Percentiles rank a stretch among this genome's conserved stretches.
These are phyloP conservation scores for Baorangia bicolor DNA, from an alignment of 768 basidiomycete genomes.

Conservation along the genomic window DNA sequence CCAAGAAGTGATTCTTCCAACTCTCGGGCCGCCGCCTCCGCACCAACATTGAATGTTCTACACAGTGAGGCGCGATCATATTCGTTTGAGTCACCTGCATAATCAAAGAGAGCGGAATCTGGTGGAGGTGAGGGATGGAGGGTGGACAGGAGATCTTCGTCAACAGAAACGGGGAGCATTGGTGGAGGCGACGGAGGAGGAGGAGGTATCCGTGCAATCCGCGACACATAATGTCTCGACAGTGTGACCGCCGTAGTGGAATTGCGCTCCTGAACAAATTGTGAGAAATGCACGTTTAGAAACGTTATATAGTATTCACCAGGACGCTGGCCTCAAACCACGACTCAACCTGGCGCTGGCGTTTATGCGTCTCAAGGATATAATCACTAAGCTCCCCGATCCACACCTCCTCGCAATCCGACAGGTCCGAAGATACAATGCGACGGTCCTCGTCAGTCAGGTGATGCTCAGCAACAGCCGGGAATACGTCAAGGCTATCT, in stretches of 20 bases:
- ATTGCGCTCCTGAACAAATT: constrained; percentile 62
- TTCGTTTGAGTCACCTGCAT: constrained; percentile 23
- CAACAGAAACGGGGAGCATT: constrained; percentile 28
- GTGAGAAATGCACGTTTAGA: neutral
- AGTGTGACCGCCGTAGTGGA: constrained; percentile 49
- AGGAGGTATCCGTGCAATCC: constrained; percentile 46
- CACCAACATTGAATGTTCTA: constrained; percentile 29
- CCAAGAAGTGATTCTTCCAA: constrained; percentile 57
- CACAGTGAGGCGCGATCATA: constrained; percentile 23
- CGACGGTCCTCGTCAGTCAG: constrained; percentile 42
- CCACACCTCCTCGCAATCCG: constrained; percentile 82
- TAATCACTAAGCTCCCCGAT: constrained; percentile 66
- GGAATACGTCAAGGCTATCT: constrained; percentile 21
- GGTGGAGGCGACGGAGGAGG: constrained; percentile 41
- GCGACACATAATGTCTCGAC: constrained; percentile 38
- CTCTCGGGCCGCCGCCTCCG: constrained; percentile 58
- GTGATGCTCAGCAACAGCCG: constrained; percentile 20
- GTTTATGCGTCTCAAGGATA: constrained; percentile 66
- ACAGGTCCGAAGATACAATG: constrained; percentile 71
- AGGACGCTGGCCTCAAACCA: constrained; percentile 69
- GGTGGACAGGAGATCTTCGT: constrained; percentile 37
- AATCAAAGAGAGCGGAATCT: constrained; percentile 31
- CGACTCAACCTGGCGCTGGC: constrained; percentile 68
- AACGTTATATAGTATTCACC: constrained; percentile 39
- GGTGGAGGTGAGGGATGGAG: constrained; percentile 38